These are phyloP conservation scores for Daldinia caldariorum DNA, from an alignment of 495 filamentous ascomycete species.

Conservation along the genomic window DNA sequence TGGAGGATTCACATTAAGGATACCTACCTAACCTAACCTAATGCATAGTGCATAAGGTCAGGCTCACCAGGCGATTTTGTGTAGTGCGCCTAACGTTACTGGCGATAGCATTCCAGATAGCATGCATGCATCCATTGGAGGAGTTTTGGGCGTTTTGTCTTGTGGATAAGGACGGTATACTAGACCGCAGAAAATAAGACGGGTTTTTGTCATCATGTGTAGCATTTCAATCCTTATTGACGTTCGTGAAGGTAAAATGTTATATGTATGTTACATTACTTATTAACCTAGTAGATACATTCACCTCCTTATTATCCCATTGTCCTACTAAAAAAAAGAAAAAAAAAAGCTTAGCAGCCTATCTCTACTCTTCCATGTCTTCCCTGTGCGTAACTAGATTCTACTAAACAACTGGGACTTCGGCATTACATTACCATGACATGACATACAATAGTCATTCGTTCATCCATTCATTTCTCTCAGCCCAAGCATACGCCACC, in stretches of 20 bases:
- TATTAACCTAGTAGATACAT: neutral
- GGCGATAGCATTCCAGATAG: slow-evolving; percentile 1
- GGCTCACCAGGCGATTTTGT: slow-evolving; percentile 18
- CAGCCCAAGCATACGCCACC: too few species aligned
- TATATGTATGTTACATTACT: neutral
- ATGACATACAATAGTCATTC: neutral
- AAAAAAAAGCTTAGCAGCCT: too few species aligned
- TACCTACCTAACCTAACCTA: too few species aligned
- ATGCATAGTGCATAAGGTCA: slow-evolving; percentile 7
- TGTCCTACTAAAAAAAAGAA: too few species aligned
- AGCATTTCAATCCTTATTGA: neutral
- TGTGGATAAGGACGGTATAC: neutral
- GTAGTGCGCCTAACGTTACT: slow-evolving; percentile 12
- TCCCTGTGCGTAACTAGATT: neutral
- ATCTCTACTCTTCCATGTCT: neutral
- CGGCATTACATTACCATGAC: neutral
- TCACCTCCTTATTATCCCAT: neutral
- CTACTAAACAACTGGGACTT: neutral
- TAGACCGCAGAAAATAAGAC: slow-evolving; percentile 1
- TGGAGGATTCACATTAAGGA: slow-evolving; percentile 15
- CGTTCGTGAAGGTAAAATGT: neutral
- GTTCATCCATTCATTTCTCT: too few species aligned
- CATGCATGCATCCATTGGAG: slow-evolving; percentile 31
- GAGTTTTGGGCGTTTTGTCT: slow-evolving; percentile 36
- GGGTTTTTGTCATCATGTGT: neutral